phyloP scores from a whole-genome alignment of 768 basidiomycete species.

The Chalciporus sphaerocephalus region DNA sequence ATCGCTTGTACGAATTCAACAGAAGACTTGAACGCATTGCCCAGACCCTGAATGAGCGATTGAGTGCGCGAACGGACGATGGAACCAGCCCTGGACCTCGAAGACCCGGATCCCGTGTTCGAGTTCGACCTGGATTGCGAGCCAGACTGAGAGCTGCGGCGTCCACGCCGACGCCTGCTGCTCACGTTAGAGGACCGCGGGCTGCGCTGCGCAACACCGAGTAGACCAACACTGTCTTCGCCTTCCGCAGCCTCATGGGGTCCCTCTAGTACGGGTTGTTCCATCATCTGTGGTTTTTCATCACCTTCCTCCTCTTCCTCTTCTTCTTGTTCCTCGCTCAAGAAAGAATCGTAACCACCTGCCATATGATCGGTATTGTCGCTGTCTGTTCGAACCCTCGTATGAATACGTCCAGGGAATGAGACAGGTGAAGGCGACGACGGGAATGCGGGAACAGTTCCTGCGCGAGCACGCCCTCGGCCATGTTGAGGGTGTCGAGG shows the following conservation, averaged over 20 bases:
- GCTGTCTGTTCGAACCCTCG: conserved; percentile 28
- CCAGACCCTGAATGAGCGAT: conserved; percentile 61
- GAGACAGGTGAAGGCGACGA: conserved; percentile 35
- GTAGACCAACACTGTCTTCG: conserved; percentile 57
- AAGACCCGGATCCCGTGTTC: conserved; percentile 21
- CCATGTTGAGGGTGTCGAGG: conserved; percentile 42
- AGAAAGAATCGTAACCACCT: conserved; percentile 31
- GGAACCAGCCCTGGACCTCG: conserved; percentile 44
- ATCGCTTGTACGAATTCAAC: conserved; percentile 50
- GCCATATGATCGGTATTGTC: conserved; percentile 26
- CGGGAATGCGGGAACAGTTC: conserved; percentile 36
- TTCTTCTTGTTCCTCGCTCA: conserved; percentile 28
- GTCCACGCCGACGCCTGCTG: conserved; percentile 31
- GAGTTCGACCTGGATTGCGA: conserved; percentile 29
- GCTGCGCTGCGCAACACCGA: conserved; percentile 48
- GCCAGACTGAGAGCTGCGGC: conserved; percentile 36
- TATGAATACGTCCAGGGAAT: conserved; percentile 27
- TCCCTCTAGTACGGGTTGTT: conserved; percentile 47
- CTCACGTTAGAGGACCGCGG: conserved; percentile 41
- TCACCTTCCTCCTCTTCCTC: conserved; percentile 33
- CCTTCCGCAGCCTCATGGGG: conserved; percentile 58
- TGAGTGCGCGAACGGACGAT: conserved; percentile 59
- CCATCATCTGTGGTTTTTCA: conserved; percentile 35
- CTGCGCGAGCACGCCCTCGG: conserved; percentile 37
- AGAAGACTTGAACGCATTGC: conserved; percentile 57